phyloP scores from a whole-genome alignment of 768 basidiomycete genomes.

The Suillus subalutaceus region DNA sequence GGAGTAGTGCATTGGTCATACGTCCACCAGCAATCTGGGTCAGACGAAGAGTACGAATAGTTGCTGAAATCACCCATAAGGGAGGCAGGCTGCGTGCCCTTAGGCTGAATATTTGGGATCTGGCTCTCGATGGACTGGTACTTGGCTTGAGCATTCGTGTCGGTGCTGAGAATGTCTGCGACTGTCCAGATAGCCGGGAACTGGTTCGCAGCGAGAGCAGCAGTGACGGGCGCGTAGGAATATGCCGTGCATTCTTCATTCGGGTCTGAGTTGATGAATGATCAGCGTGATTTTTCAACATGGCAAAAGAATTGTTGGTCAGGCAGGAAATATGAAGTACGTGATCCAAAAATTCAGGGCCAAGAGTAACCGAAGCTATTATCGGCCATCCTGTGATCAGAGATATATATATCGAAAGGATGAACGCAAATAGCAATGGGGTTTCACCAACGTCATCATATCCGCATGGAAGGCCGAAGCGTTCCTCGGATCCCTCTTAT shows the following conservation, averaged over 20 bases:
- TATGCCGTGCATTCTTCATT: conserved; percentile 47
- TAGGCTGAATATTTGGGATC: conserved; percentile 52
- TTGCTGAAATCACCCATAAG: conserved; percentile 34
- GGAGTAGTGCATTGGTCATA: conserved; percentile 46
- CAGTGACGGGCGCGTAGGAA: conserved; percentile 38
- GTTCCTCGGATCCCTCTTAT: not conserved
- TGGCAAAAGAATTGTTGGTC: not conserved
- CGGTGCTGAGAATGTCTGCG: conserved; percentile 45
- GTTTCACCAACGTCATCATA: not conserved
- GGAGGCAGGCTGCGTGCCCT: conserved; percentile 30
- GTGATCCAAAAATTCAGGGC: not conserved
- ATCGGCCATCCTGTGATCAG: too few species aligned
- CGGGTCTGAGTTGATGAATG: conserved; percentile 27
- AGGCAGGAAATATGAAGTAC: not conserved
- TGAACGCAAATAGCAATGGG: too few species aligned
- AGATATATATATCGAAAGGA: not conserved
- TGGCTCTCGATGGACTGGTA: conserved; percentile 45
- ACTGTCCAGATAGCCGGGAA: conserved; percentile 52
- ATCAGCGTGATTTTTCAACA: not conserved
- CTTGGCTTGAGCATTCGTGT: conserved; percentile 44
- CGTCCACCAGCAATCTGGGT: conserved; percentile 54
- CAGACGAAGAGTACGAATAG: conserved; percentile 39
- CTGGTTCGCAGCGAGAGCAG: conserved; percentile 25
- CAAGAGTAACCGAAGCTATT: not conserved
- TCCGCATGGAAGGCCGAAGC: not conserved